A percentile compares a stretch with the other conserved stretches of the same genome.
Evolutionary conservation across 78 protist species (phyloP).

Genomic region (Diacronema lutheri): DNA sequence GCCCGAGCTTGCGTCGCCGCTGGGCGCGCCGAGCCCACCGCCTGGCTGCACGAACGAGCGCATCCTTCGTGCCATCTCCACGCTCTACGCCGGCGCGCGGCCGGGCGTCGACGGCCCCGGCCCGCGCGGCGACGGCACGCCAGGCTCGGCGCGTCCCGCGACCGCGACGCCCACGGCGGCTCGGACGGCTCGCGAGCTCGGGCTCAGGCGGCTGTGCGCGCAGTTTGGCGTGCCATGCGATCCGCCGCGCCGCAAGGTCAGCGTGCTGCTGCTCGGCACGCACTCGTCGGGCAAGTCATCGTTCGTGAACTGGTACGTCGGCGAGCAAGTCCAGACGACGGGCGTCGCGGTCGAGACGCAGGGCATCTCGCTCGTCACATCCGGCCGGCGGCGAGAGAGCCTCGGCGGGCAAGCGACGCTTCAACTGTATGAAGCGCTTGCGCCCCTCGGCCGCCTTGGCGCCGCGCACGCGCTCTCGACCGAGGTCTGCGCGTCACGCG

Average conservation of each 20-base stretch:
- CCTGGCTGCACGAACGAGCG: too few relatives aligned
- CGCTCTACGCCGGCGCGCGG: too few relatives aligned
- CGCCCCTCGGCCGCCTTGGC: not conserved
- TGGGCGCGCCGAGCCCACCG: too few relatives aligned
- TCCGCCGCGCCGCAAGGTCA: slow-evolving; percentile 32
- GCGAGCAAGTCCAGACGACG: slow-evolving; percentile 37
- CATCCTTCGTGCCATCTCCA: too few relatives aligned
- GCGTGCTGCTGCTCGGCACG: slow-evolving; percentile 45
- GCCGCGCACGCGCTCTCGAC: not conserved
- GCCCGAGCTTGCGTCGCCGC: too few relatives aligned
- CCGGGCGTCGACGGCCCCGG: too few relatives aligned
- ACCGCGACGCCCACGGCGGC: not conserved
- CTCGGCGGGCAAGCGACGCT: slow-evolving; percentile 36
- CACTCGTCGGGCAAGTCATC: slow-evolving; percentile 48
- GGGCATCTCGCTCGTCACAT: slow-evolving; percentile 17
- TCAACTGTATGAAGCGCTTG: not conserved
- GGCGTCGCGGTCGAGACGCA: slow-evolving; percentile 54
- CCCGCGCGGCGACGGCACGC: too few relatives aligned
- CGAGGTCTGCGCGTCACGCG: slow-evolving; percentile 11
- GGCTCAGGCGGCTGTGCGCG: not conserved
- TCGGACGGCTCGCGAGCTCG: not conserved
- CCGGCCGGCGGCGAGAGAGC: slow-evolving; percentile 12
- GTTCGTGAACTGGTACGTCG: slow-evolving; percentile 39
- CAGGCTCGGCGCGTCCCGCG: too few relatives aligned
- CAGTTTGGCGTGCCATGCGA: not conserved